Evolutionary conservation across 257 asterid genomes (phyloP), one percentile per base, ranked within the genome.

Genomic region (Capsicum rhomboideum): DNA sequence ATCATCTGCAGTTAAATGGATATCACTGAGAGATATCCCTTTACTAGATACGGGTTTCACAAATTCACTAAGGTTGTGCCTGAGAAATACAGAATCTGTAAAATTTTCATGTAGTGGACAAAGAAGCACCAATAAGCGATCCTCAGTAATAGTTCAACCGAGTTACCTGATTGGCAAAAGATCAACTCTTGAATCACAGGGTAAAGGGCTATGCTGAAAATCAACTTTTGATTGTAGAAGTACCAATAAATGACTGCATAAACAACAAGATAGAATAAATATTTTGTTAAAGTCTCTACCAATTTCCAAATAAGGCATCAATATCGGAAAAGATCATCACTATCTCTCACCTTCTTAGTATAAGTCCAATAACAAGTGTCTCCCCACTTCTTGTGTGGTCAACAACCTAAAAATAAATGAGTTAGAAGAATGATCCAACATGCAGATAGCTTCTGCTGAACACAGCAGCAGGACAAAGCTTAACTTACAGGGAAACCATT

Each of bases 21-120:
- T 92, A 89, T 97, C 99, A 78, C 90, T 89, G 85, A 97, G 86
- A 66, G 97, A 79, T 54, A 93, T 54, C 80, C 99, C 98, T 87
- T 91, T 95, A 87, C 97, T 97, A 50, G 99, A 97, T 87, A 92
- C 93, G 13, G 99, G 99, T 90, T 97, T 97, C 79, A 97, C 94
- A 83, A 97, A 97, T 89, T 97, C 99, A 17, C 90, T 89, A 68
- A 93, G 95, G 86, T 92, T 93, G 91, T 97, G 99, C 96, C 99
- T 96, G 95, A 84, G 86, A 88, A 16, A 80, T 28, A 81, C 14
- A 83, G 11, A 34, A 80, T 83, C 84, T 82, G 69, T 54, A 54
- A 86, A 80, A 10, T 56, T 21, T 50, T 64, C 34, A 10, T 61
- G 46, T 50, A 56, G n/a, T 34, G 8, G 34, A 55, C 10, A 64